phyloP scores from a whole-genome alignment of 2,329 filamentous ascomycete species.

The Aspergillus spinulosporus region DNA sequence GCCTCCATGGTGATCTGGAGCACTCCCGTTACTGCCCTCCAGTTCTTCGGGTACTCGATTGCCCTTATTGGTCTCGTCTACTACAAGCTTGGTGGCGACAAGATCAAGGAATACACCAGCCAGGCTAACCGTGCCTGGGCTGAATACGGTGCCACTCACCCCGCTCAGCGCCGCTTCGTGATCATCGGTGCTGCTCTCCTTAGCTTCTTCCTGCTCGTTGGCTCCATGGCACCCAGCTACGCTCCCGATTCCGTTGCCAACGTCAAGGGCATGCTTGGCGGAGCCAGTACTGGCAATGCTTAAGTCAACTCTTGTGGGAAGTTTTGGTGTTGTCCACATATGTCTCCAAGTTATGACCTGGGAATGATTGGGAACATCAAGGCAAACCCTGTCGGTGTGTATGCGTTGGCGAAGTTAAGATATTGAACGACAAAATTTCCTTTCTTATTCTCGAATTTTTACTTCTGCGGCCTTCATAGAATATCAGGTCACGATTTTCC shows the following conservation, averaged over 20 bases:
- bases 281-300: slow-evolving; percentile 34
- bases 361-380: neutral
- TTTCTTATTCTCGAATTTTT: neutral
- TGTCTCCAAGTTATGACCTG: neutral
- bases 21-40: slow-evolving; percentile 68
- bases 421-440: slow-evolving; percentile 16
- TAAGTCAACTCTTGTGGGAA: slow-evolving; percentile 22
- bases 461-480: slow-evolving; percentile 9
- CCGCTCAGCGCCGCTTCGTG: slow-evolving; percentile 74
- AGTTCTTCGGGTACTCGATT: slow-evolving; percentile 75
- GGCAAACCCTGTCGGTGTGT: neutral
- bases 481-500: slow-evolving; percentile 12
- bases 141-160: slow-evolving; percentile 77
- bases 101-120: slow-evolving; percentile 74
- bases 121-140: slow-evolving; percentile 77
- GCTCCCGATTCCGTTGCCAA: slow-evolving; percentile 36
- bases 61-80: slow-evolving; percentile 66
- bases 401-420: neutral
- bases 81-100: slow-evolving; percentile 73
- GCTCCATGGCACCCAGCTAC: slow-evolving; percentile 58
- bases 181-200: slow-evolving; percentile 65
- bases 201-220: slow-evolving; percentile 70
- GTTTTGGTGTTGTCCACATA: neutral
- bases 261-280: slow-evolving; percentile 40
- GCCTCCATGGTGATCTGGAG: slow-evolving; percentile 76